A percentile compares a stretch with the other conserved stretches of the same genome.
Conservation (phyloP, 2,329 filamentous ascomycete genomes). For the Grosmannia clavigera region DNA sequence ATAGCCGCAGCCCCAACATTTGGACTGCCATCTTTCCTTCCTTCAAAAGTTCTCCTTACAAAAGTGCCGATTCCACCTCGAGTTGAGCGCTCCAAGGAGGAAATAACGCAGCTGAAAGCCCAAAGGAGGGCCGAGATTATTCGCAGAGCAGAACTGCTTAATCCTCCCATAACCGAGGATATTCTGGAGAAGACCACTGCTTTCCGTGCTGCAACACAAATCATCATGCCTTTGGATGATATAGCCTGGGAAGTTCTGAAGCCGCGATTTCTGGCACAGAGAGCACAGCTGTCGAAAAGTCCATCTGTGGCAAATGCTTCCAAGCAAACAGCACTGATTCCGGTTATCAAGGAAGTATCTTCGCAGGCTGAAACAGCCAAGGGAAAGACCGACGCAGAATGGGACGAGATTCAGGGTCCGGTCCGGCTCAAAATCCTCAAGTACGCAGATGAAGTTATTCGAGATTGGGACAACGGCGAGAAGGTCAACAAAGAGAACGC, state of each 20-base stretch:
- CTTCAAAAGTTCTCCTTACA: not conserved
- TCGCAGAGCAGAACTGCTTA: constrained; percentile 50
- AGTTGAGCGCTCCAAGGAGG: constrained; percentile 42
- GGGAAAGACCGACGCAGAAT: constrained; percentile 51
- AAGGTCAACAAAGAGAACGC: constrained; percentile 51
- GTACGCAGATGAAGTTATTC: constrained; percentile 57
- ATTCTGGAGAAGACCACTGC: constrained; percentile 58
- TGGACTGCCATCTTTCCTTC: not conserved
- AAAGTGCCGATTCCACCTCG: not conserved
- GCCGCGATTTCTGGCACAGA: constrained; percentile 53
- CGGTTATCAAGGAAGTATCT: not conserved
- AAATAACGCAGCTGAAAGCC: constrained; percentile 52
- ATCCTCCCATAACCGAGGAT: constrained; percentile 50
- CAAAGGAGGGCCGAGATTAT: constrained; percentile 58
- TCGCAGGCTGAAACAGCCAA: constrained; percentile 22
- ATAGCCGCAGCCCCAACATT: not conserved
- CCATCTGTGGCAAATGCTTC: constrained; percentile 14
- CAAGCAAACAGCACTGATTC: constrained; percentile 6
- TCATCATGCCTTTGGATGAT: constrained; percentile 55
- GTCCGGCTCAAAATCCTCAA: constrained; percentile 51
- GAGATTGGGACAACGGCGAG: constrained; percentile 51
- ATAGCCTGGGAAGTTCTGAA: constrained; percentile 57
- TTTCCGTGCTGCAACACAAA: constrained; percentile 61
- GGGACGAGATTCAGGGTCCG: constrained; percentile 58
- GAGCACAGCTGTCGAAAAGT: constrained; percentile 33